These are phyloP conservation scores for Diphasiastrum complanatum DNA, from an alignment of 83 land plant genomes.

Conservation along the genomic window DNA sequence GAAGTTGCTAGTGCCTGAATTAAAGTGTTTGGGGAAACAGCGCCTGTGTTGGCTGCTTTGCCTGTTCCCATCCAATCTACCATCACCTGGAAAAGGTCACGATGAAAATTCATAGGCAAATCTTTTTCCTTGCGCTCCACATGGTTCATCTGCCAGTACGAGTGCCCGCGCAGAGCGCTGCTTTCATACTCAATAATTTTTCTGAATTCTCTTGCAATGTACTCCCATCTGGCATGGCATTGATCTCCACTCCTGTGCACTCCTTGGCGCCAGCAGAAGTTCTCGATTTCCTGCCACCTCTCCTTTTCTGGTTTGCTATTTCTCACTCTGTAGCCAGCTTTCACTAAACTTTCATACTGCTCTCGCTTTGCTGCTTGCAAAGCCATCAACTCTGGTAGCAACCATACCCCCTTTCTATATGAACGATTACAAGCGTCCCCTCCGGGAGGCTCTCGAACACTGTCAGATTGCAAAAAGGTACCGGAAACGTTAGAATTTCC, in stretches of 20 bases:
- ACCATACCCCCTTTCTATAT: constrained; percentile 9
- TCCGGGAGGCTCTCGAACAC: no score
- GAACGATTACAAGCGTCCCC: not conserved
- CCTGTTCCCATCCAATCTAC: constrained; percentile 5
- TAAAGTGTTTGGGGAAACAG: not conserved
- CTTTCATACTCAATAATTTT: constrained; percentile 7
- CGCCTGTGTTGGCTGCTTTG: not conserved
- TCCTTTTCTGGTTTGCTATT: constrained; percentile 13
- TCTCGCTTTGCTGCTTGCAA: not conserved
- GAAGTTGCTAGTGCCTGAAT: not conserved
- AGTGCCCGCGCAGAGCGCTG: not conserved
- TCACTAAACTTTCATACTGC: not conserved
- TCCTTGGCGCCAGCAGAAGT: constrained; percentile 11
- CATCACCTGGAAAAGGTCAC: constrained; percentile 9
- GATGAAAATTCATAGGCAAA: constrained; percentile 9
- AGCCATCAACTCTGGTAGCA: constrained; percentile 12
- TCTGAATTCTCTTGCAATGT: constrained; percentile 11
- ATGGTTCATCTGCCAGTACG: constrained; percentile 4
- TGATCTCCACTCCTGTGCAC: constrained; percentile 14
- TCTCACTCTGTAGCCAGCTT: constrained; percentile 7
- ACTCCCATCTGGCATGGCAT: constrained; percentile 10
- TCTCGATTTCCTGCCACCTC: constrained; percentile 13
- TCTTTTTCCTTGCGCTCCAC: constrained; percentile 9
- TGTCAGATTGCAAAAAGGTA: no score
- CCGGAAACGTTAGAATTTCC: no score